A percentile compares a stretch with the other conserved stretches of the same genome.
Conservation (phyloP, 108 stramenopile genomes). For the Conticribra guillardii region DNA sequence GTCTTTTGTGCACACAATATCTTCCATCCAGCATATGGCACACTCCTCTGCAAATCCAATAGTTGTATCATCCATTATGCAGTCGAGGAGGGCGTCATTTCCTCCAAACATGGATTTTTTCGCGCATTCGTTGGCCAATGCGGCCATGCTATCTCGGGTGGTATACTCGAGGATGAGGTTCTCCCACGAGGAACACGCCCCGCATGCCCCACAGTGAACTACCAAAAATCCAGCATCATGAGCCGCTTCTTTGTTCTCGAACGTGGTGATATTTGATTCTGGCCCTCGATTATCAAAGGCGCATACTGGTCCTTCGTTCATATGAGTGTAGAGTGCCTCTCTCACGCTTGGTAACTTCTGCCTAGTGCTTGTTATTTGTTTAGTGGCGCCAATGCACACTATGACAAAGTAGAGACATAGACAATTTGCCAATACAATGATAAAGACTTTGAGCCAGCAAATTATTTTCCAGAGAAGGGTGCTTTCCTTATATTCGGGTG, state of each 20-base stretch:
- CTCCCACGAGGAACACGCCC: slow-evolving; percentile 56
- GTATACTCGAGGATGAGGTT: slow-evolving; percentile 53
- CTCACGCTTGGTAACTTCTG: slow-evolving; percentile 31
- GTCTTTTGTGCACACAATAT: slow-evolving; percentile 57
- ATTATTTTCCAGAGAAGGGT: slow-evolving; percentile 37
- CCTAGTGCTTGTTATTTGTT: slow-evolving; percentile 23
- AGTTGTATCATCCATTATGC: slow-evolving; percentile 35
- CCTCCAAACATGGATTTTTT: slow-evolving; percentile 50
- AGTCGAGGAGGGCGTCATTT: slow-evolving; percentile 48
- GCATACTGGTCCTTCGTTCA: slow-evolving; percentile 55
- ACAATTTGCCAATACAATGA: slow-evolving; percentile 26
- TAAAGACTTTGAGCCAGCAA: slow-evolving; percentile 36
- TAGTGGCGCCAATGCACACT: slow-evolving; percentile 51
- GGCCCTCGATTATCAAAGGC: slow-evolving; percentile 56
- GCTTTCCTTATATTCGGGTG: slow-evolving; percentile 40
- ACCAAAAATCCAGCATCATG: slow-evolving; percentile 49
- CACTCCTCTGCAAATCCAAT: slow-evolving; percentile 55
- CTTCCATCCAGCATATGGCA: slow-evolving; percentile 59
- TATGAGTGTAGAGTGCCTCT: slow-evolving; percentile 35
- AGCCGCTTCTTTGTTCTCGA: slow-evolving; percentile 42
- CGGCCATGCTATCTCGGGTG: slow-evolving; percentile 36
- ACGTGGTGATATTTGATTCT: slow-evolving; percentile 57
- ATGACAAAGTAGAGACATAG: slow-evolving; percentile 50
- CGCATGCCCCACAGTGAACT: slow-evolving; percentile 64
- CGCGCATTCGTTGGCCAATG: slow-evolving; percentile 38